Base-by-base conservation (phyloP, 208 protist species). In the Leishmania tropica region DNA sequence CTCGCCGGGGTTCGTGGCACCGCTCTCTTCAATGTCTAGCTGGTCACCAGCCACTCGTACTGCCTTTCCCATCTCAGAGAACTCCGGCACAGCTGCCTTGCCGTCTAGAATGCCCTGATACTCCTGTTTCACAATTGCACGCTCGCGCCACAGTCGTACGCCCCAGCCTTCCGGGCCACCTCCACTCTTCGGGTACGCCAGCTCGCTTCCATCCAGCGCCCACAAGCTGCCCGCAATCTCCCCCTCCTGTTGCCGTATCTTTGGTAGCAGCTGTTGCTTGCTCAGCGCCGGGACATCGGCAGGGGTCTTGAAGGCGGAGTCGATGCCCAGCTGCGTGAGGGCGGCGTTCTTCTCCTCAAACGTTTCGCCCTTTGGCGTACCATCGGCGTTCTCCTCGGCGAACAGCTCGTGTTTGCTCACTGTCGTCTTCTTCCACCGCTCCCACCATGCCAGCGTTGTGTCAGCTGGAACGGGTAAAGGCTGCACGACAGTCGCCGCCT, bases 351-450 rank as follows among this genome's bases (percentile, higher is more conserved):
- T 98, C 72, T 98, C 93, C 28, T 81, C 89, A 80, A 98, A 96
- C 13, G 73, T 87, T 60, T 94, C 93, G 53, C 95, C 95, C 54
- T 88, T 90, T 42, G 95, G 95, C 5, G 88, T 96, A n/a, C 92
- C 93, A 79, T 98, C 95, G 8, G 86, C 75, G 76, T 83, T 88
- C 76, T 98, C 93, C 54, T 89, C 88, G 24, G 88, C 85, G 81
- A 98, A 98, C 17, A 98, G 78, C 80, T 98, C 95, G 79, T 98
- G 95, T 74, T 97, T 98, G 85, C 88, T 97, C 47, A 92, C 60
- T 6, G 91, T 94, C 21, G 88, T 83, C 79, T 78, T 75, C 80
- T 94, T 95, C 94, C 95, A 98, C 51, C 88, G 65, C 75, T 96
- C 91, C 94, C 95, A 98, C 92, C 93, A 98, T 35, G 89, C 93